Evolutionary conservation across 345 rosid genomes (phyloP), one percentile per base, ranked within the genome.

Genomic region (Theobroma cacao): DNA sequence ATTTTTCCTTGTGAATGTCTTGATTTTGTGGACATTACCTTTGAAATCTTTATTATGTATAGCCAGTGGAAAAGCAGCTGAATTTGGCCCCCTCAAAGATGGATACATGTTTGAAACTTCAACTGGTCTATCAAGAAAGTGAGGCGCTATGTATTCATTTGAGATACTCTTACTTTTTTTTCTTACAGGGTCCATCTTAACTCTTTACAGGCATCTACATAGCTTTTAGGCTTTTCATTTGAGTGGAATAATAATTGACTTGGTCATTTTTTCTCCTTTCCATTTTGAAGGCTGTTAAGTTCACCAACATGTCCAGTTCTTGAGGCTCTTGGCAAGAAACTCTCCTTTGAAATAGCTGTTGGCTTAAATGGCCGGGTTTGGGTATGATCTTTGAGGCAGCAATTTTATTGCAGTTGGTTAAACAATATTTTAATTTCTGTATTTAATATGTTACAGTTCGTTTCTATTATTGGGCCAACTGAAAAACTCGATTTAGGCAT

Each of bases 101-200:
- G 95, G 98, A 66, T 93, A 75, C 87, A 91, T 86, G 90, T 90
- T 95, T 87, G 95, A 95, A 83, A 90, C 91, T 78, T 90, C 95
- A 64, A 92, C 92, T 20, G 93, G 94, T 81, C 88, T 92, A 75
- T 90, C 94, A 62, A 86, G 97, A 83, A 91, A 87, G 98, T 95
- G 78, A 89, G 93, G 65, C 58, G 22, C 13, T 22, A n/a, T 65
- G 14, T 41, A 31, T 7, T 56, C 31, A 43, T 22, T 70, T 17
- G 34, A 74, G 31, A 75, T 36, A 45, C 36, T 64, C n/a, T 15
- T 67, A 68, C 55, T 50, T 48, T 31, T 43, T 17, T 40, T 18
- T 70, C 73, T 68, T 68, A n/a, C 59, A 26, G 11, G 26, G 22
- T 4, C 22, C 56, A 8, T 28, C 36, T 26, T 18, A 17, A 36